Evolutionary conservation across 805 yeast genomes (phyloP), one percentile per base, ranked within the genome.

Genomic region (Ogataea trehalophila): DNA sequence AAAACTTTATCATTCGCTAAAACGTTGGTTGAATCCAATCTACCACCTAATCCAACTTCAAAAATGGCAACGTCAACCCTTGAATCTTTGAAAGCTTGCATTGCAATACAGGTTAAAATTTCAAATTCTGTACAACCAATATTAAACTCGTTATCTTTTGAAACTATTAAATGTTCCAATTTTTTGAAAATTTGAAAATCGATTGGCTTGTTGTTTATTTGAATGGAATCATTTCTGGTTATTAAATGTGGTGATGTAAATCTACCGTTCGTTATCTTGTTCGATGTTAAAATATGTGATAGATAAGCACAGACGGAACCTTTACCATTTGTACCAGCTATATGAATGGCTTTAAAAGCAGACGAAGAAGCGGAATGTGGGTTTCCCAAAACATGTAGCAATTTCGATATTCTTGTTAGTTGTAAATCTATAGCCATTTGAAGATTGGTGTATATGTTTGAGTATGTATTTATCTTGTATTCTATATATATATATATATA

Each of bases 251-350:
- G 99, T 4, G 95, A 85, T 1, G 95, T 90, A 70, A 90, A 92
- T 51, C 84, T 77, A 0, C 98, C 98, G 44, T 81, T 79, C 26
- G 66, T 60, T 37, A 77, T 65, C 1, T 68, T 70, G 20, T 79
- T 71, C 14, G 64, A 62, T 18, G 78, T 72, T 23, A 91, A 65
- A 2, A 84, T 72, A 16, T 89, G 80, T 4, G 89, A 74, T 8
- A 94, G 49, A 61, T 90, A 91, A 0, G 97, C 83, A 49, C 95
- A 81, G 0, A 91, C 87, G 0, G 97, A 90, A 0, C 99, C 99
- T 61, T 92, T 92, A 0, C 99, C 99, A 61, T 92, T 92, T 8
- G 99, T 92, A 0, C 99, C 99, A 0, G 97, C 97, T 4, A 94
- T 76, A 61, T 94, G 99, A n/a, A 94, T 70, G 0, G 89, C 81